A percentile compares a stretch with the other conserved stretches of the same genome.
Conservation (phyloP, 148 eudicot genomes). For the Cornus florida region DNA sequence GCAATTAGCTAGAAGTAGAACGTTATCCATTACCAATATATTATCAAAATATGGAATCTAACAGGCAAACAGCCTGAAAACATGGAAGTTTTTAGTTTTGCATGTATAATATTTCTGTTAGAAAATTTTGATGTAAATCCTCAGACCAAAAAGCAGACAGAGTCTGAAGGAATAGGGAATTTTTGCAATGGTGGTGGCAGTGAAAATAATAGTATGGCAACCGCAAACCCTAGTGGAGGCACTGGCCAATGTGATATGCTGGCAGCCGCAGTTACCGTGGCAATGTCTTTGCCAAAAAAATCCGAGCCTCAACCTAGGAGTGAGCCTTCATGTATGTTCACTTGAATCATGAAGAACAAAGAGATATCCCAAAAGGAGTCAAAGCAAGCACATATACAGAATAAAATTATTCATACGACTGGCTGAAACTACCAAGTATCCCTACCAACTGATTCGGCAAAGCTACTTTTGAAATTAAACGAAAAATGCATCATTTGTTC, state of each 20-base stretch:
- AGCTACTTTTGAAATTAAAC: background rate
- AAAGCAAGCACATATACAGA: background rate
- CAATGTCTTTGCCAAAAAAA: background rate
- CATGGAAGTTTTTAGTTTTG: background rate
- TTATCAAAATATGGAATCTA: background rate
- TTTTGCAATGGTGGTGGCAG: background rate
- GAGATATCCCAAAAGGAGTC: background rate
- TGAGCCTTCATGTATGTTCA: background rate
- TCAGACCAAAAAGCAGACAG: background rate
- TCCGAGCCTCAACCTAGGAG: background rate
- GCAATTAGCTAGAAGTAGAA: background rate
- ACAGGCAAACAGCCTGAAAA: background rate
- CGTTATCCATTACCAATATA: background rate
- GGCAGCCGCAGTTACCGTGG: background rate
- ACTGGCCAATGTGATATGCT: background rate
- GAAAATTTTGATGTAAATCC: background rate
- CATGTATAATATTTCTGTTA: background rate
- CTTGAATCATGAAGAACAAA: background rate
- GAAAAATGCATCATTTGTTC: background rate
- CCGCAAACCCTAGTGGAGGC: constrained; percentile 1
- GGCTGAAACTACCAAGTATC: background rate
- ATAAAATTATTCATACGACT: background rate
- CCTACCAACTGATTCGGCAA: background rate
- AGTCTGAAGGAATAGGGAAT: background rate
- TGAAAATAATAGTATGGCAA: background rate